phyloP scores from a whole-genome alignment of 352 stramenopile species.

The Phytophthora vignae region DNA sequence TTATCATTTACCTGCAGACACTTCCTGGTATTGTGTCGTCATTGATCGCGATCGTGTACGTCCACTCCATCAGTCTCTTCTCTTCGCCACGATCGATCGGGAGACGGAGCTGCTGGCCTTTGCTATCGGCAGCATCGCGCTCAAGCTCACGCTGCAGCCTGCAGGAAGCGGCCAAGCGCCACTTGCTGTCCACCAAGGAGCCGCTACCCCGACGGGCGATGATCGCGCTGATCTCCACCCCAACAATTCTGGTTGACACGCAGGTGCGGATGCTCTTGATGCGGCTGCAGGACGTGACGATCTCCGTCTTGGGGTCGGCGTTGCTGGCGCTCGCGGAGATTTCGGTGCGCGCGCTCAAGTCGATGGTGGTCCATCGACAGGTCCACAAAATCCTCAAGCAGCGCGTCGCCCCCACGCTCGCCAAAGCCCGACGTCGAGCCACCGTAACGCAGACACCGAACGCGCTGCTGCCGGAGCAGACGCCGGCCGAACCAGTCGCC shows the following conservation, averaged over 20 bases:
- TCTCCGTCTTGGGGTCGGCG: constrained; percentile 24
- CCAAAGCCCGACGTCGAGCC: background rate
- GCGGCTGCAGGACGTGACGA: constrained; percentile 14
- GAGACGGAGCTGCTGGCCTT: constrained; percentile 16
- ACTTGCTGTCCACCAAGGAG: background rate
- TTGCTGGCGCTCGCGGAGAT: constrained; percentile 34
- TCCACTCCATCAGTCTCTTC: constrained; percentile 22
- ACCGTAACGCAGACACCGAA: background rate
- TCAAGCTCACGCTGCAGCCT: constrained; percentile 25
- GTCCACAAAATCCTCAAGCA: background rate
- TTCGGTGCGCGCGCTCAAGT: constrained; percentile 24
- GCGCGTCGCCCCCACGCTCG: background rate
- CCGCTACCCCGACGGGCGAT: background rate
- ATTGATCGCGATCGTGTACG: constrained; percentile 19
- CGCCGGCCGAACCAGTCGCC: background rate
- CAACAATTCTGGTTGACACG: constrained; percentile 45
- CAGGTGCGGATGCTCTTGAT: constrained; percentile 46
- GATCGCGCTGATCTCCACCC: constrained; percentile 28
- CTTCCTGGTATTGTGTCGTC: background rate
- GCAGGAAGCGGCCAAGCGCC: constrained; percentile 16
- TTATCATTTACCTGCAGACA: constrained; percentile 9
- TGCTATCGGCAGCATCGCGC: constrained; percentile 12
- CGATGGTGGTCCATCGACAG: constrained; percentile 10
- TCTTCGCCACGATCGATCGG: constrained; percentile 1
- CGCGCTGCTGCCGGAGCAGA: background rate